A percentile compares a stretch with the other conserved stretches of the same genome.
Evolutionary conservation across 2,329 filamentous ascomycete species (phyloP).

Genomic region (Xylariaceae sp.): DNA sequence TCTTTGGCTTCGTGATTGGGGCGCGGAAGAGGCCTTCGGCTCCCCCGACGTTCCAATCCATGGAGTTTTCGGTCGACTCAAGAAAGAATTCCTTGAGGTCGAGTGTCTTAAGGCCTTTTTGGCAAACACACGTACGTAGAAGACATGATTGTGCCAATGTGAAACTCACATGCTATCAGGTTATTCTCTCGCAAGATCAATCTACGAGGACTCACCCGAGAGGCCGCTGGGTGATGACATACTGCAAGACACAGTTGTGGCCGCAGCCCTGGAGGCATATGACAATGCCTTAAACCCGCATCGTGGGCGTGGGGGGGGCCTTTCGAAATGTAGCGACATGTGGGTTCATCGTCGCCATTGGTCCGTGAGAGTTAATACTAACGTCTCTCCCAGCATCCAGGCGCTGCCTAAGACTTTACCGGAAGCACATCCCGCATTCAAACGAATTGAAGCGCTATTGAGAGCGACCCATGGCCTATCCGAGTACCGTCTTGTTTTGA

Average conservation of each 20-base stretch:
- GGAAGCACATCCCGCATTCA: slow-evolving; percentile 47
- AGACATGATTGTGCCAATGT: not conserved
- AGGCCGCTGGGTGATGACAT: slow-evolving; percentile 46
- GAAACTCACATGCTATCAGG: slow-evolving; percentile 40
- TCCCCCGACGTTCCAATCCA: slow-evolving; percentile 33
- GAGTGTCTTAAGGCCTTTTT: slow-evolving; percentile 68
- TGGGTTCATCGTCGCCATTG: slow-evolving; percentile 37
- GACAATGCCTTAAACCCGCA: slow-evolving; percentile 82
- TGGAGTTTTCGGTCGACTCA: slow-evolving; percentile 58
- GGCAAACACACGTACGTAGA: slow-evolving; percentile 52
- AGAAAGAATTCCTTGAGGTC: slow-evolving; percentile 59
- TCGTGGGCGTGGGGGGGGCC: slow-evolving; percentile 67
- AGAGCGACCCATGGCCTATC: slow-evolving; percentile 70
- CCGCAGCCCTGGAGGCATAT: slow-evolving; percentile 64
- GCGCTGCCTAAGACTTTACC: slow-evolving; percentile 58
- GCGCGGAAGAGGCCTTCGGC: slow-evolving; percentile 43
- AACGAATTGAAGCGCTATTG: slow-evolving; percentile 60
- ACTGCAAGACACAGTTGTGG: slow-evolving; percentile 58
- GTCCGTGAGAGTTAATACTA: not conserved
- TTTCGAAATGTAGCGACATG: slow-evolving; percentile 76
- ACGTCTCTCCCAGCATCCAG: slow-evolving; percentile 47
- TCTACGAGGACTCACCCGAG: slow-evolving; percentile 53
- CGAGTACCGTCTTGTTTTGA: slow-evolving; percentile 71
- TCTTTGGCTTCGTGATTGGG: slow-evolving; percentile 72
- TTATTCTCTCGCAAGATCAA: slow-evolving; percentile 58